Percentiles rank a stretch among this genome's conserved stretches.
These are phyloP conservation scores for Neofusicoccum sp. DNA, from an alignment of 2,329 filamentous ascomycete genomes.

Conservation along the genomic window DNA sequence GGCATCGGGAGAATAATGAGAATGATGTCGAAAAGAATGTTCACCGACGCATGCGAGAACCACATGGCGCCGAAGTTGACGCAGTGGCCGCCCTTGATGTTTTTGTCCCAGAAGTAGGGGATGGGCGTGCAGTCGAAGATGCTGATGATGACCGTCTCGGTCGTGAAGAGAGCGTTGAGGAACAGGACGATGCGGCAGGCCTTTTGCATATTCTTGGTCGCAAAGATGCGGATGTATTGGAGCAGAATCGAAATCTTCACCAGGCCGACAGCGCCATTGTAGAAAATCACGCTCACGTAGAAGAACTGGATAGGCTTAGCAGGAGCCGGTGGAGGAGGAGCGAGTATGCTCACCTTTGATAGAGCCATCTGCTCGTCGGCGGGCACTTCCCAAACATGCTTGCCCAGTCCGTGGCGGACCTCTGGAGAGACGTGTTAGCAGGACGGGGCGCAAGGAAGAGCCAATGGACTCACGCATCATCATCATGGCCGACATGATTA, in stretches of 20 bases:
- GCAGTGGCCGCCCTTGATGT: constrained; percentile 19
- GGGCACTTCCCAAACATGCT: constrained; percentile 3
- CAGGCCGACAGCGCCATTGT: constrained; percentile 32
- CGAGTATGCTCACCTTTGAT: background rate
- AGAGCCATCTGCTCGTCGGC: background rate
- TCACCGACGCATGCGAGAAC: constrained; percentile 33
- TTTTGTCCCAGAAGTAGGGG: constrained; percentile 28
- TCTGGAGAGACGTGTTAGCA: background rate
- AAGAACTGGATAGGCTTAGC: constrained; percentile 20
- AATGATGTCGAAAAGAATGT: constrained; percentile 32
- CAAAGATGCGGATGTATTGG: constrained; percentile 36
- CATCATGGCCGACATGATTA: constrained; percentile 5
- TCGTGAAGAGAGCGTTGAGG: constrained; percentile 23
- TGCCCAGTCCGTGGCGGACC: constrained; percentile 7
- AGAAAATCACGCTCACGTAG: constrained; percentile 33
- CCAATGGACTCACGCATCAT: background rate
- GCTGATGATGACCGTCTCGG: constrained; percentile 30
- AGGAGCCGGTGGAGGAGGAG: background rate
- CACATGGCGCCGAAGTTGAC: constrained; percentile 29
- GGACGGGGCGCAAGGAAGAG: background rate
- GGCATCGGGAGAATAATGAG: constrained; percentile 34
- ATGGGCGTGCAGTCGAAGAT: constrained; percentile 31
- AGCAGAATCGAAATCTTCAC: constrained; percentile 35
- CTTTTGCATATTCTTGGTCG: constrained; percentile 23
- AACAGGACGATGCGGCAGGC: constrained; percentile 27